Base-by-base conservation (phyloP, 345 rosid species). In the Camelina neglecta region DNA sequence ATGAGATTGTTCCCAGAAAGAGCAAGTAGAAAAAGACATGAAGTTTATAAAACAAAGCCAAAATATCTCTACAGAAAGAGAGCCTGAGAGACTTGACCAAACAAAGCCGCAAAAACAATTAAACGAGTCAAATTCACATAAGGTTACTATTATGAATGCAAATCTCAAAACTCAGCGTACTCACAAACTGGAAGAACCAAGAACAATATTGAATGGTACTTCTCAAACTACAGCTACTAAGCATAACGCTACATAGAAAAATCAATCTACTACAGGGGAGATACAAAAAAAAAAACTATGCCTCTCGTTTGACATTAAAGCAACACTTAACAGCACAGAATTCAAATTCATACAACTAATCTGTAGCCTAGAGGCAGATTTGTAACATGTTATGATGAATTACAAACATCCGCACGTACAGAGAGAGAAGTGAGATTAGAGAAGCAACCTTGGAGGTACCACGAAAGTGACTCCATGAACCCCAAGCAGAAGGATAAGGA, bases 401-500 rank as follows among this genome's bases (percentile, higher is more conserved):
- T 60, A 20, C 44, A 69, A 11, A 39, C 62, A 41, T 5, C 9
- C 6, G 35, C 7, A 49, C 31, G 11, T 21, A 41, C 48, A 58
- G 31, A 59, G 23, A 70, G 35, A 58, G 54, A 36, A 57, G 18
- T 7, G 60, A 67, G 60, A 59, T 26, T 16, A 58, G 62, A 50
- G 29, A 42, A 51, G 56, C 44, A n/a, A 85, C 97, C 92, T 89
- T 92, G 80, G 97, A 90, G 73, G 90, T 90, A 74, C 99, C 99
- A 38, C 92, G 97, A 73, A 80, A 85, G 79, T 95, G 99, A 70
- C 87, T 75, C 98, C 99, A 95, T 16, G 97, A 90, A 66, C 96
- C 98, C 98, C 98, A 95, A 63, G 98, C 90, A 42, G 96, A 81
- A 67, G 92, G 85, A 48, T 88, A 90, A 79, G 97, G 96, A 45